Evolutionary conservation across 1,139 yeast genomes (phyloP).

Genomic region (Candida gigantensis): DNA sequence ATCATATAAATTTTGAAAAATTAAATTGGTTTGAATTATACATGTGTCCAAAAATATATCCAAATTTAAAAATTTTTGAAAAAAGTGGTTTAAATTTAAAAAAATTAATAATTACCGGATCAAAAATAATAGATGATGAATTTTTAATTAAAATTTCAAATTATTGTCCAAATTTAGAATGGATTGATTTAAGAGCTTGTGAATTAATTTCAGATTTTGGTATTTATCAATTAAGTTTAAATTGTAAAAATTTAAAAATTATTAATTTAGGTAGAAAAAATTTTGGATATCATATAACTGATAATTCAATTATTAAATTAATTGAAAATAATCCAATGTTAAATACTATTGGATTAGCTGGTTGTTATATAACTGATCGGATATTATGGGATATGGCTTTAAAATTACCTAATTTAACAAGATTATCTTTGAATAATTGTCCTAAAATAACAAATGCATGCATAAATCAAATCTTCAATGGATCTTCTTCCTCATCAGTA

Average conservation of each 20-base stretch:
- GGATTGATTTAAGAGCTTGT: slow-evolving; percentile 83
- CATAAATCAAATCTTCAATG: slow-evolving; percentile 55
- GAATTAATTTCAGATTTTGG: slow-evolving; percentile 77
- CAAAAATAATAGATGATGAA: slow-evolving; percentile 61
- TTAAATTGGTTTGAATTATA: slow-evolving; percentile 75
- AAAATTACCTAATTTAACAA: slow-evolving; percentile 53
- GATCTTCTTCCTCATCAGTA: background rate
- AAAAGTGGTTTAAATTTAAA: slow-evolving; percentile 38
- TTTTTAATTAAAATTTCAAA: slow-evolving; percentile 54
- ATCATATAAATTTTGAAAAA: slow-evolving; percentile 42
- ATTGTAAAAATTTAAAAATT: slow-evolving; percentile 55
- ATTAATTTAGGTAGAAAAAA: slow-evolving; percentile 82
- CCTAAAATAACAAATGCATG: slow-evolving; percentile 63
- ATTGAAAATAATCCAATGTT: slow-evolving; percentile 55
- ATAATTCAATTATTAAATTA: slow-evolving; percentile 61
- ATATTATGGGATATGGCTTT: slow-evolving; percentile 79
- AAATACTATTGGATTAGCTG: slow-evolving; percentile 83
- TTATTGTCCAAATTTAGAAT: slow-evolving; percentile 59
- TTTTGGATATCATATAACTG: slow-evolving; percentile 69
- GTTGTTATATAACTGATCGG: slow-evolving; percentile 76
- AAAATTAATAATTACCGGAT: slow-evolving; percentile 74
- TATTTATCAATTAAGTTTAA: slow-evolving; percentile 59
- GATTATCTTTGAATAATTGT: slow-evolving; percentile 82
- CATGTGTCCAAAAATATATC: slow-evolving; percentile 74
- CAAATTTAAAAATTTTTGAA: slow-evolving; percentile 50